A percentile compares a stretch with the other conserved stretches of the same genome.
These are phyloP conservation scores for Plectosphaerella sp. DNA, from an alignment of 2,329 filamentous ascomycete genomes.

Conservation along the genomic window DNA sequence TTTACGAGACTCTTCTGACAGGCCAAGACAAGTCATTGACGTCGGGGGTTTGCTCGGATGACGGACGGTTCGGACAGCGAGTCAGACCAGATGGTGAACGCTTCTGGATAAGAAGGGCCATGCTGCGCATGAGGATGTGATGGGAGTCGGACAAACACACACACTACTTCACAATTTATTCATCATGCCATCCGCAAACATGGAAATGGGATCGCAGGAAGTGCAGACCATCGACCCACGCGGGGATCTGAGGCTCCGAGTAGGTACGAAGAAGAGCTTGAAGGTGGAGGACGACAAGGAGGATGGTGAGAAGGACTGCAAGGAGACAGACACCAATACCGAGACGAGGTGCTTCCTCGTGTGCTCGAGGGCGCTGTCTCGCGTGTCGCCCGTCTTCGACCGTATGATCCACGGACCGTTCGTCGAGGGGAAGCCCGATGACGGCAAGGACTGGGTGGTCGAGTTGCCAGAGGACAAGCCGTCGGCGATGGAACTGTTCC, in stretches of 20 bases:
- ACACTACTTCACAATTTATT: no score
- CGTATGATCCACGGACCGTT: conserved; percentile 22
- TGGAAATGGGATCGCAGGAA: no score
- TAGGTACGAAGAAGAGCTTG: conserved; percentile 3
- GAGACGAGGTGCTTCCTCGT: conserved; percentile 13
- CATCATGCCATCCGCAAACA: no score
- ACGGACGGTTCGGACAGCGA: no score
- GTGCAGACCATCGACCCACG: conserved; percentile 7
- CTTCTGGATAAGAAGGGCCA: no score
- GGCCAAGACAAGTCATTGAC: no score
- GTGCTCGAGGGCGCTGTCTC: conserved; percentile 20
- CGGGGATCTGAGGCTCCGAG: conserved; percentile 9
- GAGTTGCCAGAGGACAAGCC: conserved; percentile 25
- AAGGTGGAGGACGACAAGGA: not conserved
- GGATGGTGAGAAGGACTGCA: not conserved
- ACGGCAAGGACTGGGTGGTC: conserved; percentile 17
- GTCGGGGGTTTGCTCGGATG: no score
- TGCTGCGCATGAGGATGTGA: no score
- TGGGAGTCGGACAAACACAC: no score
- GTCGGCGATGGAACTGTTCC: conserved; percentile 18
- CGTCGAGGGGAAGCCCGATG: conserved; percentile 14
- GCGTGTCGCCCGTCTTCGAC: conserved; percentile 20
- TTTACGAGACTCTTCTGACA: no score
- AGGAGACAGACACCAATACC: not conserved
- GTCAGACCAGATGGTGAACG: no score